Evolutionary conservation across 176 grass and related monocot genomes (phyloP).

Genomic region (Cenchrus purpureus): DNA sequence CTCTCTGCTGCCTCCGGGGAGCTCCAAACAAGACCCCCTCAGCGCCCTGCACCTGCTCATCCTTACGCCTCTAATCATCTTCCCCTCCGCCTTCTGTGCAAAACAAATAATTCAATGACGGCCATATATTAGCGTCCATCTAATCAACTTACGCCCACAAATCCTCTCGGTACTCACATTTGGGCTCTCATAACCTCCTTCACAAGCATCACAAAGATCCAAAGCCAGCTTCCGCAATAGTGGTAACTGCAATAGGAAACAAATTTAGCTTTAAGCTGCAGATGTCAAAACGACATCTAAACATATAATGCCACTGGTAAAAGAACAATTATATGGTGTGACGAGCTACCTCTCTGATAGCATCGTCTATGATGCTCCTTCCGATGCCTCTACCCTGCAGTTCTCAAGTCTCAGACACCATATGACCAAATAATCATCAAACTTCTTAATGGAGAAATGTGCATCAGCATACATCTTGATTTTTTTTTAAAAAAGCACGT

Average conservation of each 20-base stretch:
- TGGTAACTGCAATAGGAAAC: conserved; percentile 50
- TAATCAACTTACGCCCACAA: neutral
- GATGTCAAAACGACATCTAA: no score
- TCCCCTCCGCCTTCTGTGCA: conserved; percentile 47
- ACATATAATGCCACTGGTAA: neutral
- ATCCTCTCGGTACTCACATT: conserved; percentile 44
- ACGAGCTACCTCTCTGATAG: conserved; percentile 56
- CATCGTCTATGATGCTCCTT: conserved; percentile 63
- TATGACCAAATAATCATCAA: neutral
- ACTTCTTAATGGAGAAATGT: neutral
- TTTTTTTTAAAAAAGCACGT: no score
- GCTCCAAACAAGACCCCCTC: conserved; percentile 55
- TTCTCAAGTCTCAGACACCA: conserved; percentile 21
- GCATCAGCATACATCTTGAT: neutral
- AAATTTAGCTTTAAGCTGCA: neutral
- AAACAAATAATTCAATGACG: neutral
- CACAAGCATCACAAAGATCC: conserved; percentile 82
- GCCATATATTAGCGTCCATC: neutral
- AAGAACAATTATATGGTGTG: neutral
- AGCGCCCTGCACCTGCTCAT: conserved; percentile 75
- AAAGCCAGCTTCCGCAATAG: conserved; percentile 63
- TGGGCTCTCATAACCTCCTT: conserved; percentile 74
- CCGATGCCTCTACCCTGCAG: conserved; percentile 74
- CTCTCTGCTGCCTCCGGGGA: neutral
- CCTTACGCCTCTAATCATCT: conserved; percentile 53